Conservation (phyloP, 2,329 filamentous ascomycete genomes). For the Graphilbum fragrans region DNA sequence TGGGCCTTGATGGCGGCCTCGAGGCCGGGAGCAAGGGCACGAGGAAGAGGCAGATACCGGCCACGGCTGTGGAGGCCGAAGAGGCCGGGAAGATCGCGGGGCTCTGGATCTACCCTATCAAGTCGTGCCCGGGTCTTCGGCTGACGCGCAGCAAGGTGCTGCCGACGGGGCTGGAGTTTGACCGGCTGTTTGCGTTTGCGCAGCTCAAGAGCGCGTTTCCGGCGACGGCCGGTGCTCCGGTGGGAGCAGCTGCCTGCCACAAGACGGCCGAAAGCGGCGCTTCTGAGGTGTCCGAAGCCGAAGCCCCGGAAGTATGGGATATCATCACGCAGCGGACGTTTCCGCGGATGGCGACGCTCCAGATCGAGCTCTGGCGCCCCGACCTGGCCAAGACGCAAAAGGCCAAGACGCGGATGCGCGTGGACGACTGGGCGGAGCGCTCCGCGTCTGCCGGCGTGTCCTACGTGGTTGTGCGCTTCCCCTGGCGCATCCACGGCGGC, state of each 20-base stretch:
- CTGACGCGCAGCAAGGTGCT: slow-evolving; percentile 52
- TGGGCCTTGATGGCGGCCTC: slow-evolving; percentile 23
- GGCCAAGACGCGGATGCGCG: slow-evolving; percentile 15
- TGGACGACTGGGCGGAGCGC: slow-evolving; percentile 18
- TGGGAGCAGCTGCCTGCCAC: slow-evolving; percentile 13
- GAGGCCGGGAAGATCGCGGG: slow-evolving; percentile 35
- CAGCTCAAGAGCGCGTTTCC: slow-evolving; percentile 44
- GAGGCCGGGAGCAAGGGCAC: background rate
- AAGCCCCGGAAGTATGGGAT: slow-evolving; percentile 45
- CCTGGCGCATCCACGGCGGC: slow-evolving; percentile 39
- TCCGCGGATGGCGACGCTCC: slow-evolving; percentile 59
- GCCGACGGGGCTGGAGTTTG: slow-evolving; percentile 60
- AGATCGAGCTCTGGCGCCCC: slow-evolving; percentile 56
- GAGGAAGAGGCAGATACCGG: background rate
- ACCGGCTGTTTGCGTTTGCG: slow-evolving; percentile 75
- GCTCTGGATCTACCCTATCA: slow-evolving; percentile 71
- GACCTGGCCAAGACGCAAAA: slow-evolving; percentile 44
- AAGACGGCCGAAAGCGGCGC: slow-evolving; percentile 3
- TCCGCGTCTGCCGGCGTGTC: slow-evolving; percentile 32
- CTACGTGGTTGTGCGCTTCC: slow-evolving; percentile 57
- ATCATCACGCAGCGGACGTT: slow-evolving; percentile 60
- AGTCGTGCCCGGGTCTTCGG: slow-evolving; percentile 70
- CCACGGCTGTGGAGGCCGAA: background rate
- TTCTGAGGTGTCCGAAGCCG: slow-evolving; percentile 13
- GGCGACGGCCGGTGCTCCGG: slow-evolving; percentile 17